Conservation (phyloP, 139 green algal species). For the Picochlorum sp. region DNA sequence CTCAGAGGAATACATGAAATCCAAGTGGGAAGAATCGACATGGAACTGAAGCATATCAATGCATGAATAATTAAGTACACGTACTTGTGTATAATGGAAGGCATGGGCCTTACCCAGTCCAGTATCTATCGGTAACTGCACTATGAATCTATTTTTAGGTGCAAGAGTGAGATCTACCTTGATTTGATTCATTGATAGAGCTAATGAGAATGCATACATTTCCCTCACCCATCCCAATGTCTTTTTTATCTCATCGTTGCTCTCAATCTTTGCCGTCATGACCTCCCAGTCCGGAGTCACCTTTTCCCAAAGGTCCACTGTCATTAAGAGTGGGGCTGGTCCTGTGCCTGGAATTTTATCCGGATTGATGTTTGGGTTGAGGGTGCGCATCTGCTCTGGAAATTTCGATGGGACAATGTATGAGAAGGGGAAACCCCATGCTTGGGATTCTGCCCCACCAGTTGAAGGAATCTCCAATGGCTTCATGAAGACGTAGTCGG, state of each 20-base stretch:
- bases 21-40: neutral
- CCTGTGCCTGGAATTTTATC: constrained; percentile 33
- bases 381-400: constrained; percentile 3
- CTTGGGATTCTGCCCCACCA: neutral
- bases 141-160: constrained; percentile 46
- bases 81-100: constrained; percentile 88
- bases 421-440: constrained; percentile 51
- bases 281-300: constrained; percentile 66
- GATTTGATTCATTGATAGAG: constrained; percentile 19
- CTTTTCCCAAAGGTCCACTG: constrained; percentile 34
- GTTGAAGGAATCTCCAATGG: constrained; percentile 28
- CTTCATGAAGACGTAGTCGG: constrained; percentile 67
- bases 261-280: constrained; percentile 65
- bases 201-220: constrained; percentile 76
- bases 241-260: constrained; percentile 37
- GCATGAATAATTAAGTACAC: no score
- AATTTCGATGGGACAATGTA: constrained; percentile 59
- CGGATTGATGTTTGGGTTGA: constrained; percentile 6
- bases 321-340: constrained; percentile 57
- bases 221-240: constrained; percentile 70
- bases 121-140: constrained; percentile 73
- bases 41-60: neutral
- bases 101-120: constrained; percentile 50
- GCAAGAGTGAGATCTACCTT: constrained; percentile 28
- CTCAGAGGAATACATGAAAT: neutral